Evolutionary conservation across 495 filamentous ascomycete genomes (phyloP), one percentile per base, ranked within the genome.

Genomic region (Pyronema domesticum): DNA sequence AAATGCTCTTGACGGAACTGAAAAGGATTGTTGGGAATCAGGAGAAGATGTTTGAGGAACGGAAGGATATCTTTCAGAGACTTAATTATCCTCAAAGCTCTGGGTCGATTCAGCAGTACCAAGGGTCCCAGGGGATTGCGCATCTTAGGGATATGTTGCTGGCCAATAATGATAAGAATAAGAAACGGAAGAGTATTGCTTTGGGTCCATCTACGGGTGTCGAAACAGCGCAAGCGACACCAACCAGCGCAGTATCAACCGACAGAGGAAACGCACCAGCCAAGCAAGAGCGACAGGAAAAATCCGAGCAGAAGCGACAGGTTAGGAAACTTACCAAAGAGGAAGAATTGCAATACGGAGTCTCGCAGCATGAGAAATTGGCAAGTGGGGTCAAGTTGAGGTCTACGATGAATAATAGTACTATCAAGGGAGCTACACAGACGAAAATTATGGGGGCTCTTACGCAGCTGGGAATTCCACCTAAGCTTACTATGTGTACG

Each of bases 21-120:
- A 87, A 88, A 60, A 81, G 93, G 54, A 95, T 98, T 57, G 75
- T 89, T 37, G 77, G 78, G 57, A 79, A 83, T 55, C 82, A 89
- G 55, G 82, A 89, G 56, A 78, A 74, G 57, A 80, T 95, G 59
- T 81, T 86, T 60, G 79, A 85, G 57, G 87, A 95, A 61, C 86
- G 89, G 43, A 76, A 80, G 59, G 91, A 96, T 63, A 76, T 96
- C n/a, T 91, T 91, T 67, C 76, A 79, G 55, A 79, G 88, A 54
- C 80, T 96, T 9, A 88, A 94, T 56, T 79, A 80, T 55, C 83
- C 85, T 6, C 74, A 78, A 55, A 83, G 78, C 55, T 74, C 75
- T 56, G 76, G 77, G 59, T 84, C 76, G 58, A 77, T 80, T 7
- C 66, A 76, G 47, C 72, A 76, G 60, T 93, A 93, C 70, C 80